Base-by-base conservation (phyloP, 352 stramenopile species). In the Phytopythium sindhum region DNA sequence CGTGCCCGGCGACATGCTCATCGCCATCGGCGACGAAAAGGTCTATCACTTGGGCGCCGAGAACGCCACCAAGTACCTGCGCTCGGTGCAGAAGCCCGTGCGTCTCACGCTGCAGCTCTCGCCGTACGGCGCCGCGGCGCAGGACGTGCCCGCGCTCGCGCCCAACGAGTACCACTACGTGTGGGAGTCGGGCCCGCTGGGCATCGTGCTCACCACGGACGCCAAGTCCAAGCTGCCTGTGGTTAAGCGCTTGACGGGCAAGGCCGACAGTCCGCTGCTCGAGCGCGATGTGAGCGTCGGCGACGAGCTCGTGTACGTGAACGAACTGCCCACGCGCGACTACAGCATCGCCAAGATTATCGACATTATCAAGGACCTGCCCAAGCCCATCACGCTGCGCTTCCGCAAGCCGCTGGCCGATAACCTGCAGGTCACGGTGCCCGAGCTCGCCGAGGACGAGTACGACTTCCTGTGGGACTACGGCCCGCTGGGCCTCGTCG, bases 391-490 rank as follows among this genome's bases (percentile, higher is more conserved):
- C 47, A 72, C 88, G 52, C 64, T 94, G 63, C 80, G 86, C 21
- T 94, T 94, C 63, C 70, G 83, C 17, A 84, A 85, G 47, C 81
- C 79, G 2, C 56, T 92, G 28, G 42, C 66, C 0, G 75, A 90
- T 37, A 69, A 81, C 44, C 58, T 86, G 48, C 63, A 82, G 21
- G 81, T 77, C 14, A 68, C 83, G 31, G 60, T 89, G 26, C 83
- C 83, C 5, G 70, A 79, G 37, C 41, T 93, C 8, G 53, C 55
- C 8, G 74, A 86, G 29, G 78, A 85, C 61, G 86, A 95, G 60
- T 95, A 92, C 71, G 86, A 95, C 53, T 92, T 95, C 65, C 59
- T 92, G 41, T 95, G 86, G 86, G 86, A 95, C 52, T 88, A 90
- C 51, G 86, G 86, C 5, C 75, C 79, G 12, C 67, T 95, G 0